These are phyloP conservation scores for Colletotrichum tropicicola DNA, from an alignment of 2,329 filamentous ascomycete genomes.

Conservation along the genomic window DNA sequence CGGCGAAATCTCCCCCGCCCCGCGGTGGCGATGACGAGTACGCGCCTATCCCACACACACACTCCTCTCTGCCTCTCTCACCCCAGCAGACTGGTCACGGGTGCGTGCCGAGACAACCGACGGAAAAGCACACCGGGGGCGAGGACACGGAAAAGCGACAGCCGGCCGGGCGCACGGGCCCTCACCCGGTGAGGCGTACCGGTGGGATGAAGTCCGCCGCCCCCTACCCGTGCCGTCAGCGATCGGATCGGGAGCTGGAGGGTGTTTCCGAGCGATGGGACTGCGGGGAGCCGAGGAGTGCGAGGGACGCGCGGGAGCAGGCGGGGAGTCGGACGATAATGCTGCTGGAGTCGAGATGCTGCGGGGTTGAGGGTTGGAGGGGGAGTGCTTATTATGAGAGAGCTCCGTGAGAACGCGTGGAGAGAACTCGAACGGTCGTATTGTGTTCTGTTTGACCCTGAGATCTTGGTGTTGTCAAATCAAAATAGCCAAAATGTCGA, in stretches of 20 bases:
- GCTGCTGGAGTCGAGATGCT: not conserved
- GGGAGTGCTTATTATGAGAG: constrained; percentile 3
- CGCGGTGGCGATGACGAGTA: not conserved
- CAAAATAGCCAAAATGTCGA: not conserved
- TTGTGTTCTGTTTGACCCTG: not conserved
- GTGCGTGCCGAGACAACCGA: constrained; percentile 18
- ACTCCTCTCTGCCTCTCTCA: not conserved
- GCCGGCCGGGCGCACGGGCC: constrained; percentile 6
- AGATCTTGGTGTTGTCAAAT: not conserved
- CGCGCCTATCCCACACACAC: not conserved
- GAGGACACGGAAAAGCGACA: constrained; percentile 11
- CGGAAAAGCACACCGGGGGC: constrained; percentile 17
- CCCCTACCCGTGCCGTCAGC: not conserved
- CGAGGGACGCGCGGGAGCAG: not conserved
- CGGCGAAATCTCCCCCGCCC: not conserved
- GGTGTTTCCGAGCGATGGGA: not conserved
- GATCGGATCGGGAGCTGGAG: not conserved
- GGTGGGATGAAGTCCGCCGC: not conserved
- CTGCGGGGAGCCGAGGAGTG: not conserved
- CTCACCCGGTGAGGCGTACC: not conserved
- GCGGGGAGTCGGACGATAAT: constrained; percentile 5
- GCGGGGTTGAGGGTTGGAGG: not conserved
- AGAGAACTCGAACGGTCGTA: not conserved
- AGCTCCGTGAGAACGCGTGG: not conserved
- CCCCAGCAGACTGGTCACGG: not conserved